phyloP scores from a whole-genome alignment of 2,329 filamentous ascomycete genomes.

The Alternaria sp. region DNA sequence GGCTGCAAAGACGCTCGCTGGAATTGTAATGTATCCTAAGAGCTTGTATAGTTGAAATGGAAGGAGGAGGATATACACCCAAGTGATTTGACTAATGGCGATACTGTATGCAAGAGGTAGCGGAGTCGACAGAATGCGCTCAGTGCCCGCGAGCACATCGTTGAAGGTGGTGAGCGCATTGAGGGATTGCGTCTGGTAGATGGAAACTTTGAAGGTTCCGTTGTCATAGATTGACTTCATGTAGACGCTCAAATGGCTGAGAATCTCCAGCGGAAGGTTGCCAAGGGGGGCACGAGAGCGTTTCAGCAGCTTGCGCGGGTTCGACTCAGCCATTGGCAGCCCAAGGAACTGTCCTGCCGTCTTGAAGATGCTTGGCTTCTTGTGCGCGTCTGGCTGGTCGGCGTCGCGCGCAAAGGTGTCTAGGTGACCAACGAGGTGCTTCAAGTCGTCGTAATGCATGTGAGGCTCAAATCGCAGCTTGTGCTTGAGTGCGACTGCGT shows the following conservation, averaged over 20 bases:
- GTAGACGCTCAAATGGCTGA: slow-evolving; percentile 72
- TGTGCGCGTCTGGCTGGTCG: slow-evolving; percentile 41
- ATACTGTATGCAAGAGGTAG: slow-evolving; percentile 85
- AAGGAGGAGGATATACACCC: slow-evolving; percentile 79
- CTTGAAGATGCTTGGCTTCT: slow-evolving; percentile 59
- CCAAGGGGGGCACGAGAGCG: slow-evolving; percentile 72
- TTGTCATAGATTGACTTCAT: slow-evolving; percentile 66
- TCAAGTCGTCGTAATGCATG: slow-evolving; percentile 74
- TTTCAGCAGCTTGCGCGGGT: slow-evolving; percentile 79
- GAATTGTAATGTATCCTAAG: slow-evolving; percentile 77
- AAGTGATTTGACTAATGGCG: slow-evolving; percentile 83
- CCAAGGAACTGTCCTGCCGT: slow-evolving; percentile 73
- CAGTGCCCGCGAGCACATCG: slow-evolving; percentile 73
- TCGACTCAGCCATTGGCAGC: slow-evolving; percentile 74
- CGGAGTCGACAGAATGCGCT: slow-evolving; percentile 81
- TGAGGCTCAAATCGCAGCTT: slow-evolving; percentile 83
- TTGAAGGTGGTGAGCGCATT: slow-evolving; percentile 69
- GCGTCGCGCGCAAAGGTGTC: slow-evolving; percentile 72
- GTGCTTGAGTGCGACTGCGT: slow-evolving; percentile 78
- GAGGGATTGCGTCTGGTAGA: slow-evolving; percentile 66
- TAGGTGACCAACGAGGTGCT: slow-evolving; percentile 72
- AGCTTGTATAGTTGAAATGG: slow-evolving; percentile 75
- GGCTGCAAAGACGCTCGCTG: slow-evolving; percentile 71
- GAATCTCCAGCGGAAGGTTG: slow-evolving; percentile 80
- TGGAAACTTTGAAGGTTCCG: slow-evolving; percentile 60